Conservation (phyloP, 2,329 filamentous ascomycete species). For the Phaeomoniella chlamydospora region DNA sequence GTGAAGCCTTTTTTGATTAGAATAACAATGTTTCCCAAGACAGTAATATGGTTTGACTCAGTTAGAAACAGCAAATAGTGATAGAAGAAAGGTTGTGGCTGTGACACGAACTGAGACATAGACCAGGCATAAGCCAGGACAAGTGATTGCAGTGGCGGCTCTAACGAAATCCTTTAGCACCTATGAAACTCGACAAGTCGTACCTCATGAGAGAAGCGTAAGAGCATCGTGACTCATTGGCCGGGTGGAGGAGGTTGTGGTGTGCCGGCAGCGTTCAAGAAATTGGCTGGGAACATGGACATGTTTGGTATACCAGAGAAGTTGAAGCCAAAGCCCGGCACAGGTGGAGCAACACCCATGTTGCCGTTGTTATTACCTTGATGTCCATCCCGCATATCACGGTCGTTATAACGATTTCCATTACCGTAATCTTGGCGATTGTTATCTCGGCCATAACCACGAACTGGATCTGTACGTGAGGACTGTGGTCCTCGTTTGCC, state of each 20-base stretch:
- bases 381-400: conserved; percentile 5
- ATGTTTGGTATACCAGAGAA: conserved; percentile 21
- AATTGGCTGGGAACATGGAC: conserved; percentile 32
- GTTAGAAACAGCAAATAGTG: too few relatives aligned
- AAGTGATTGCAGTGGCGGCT: too few relatives aligned
- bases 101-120: too few relatives aligned
- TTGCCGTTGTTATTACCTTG: conserved; percentile 18
- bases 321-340: conserved; percentile 41
- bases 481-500: conserved; percentile 34
- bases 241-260: neutral
- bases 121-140: too few relatives aligned
- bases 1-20: too few relatives aligned
- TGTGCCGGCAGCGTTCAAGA: conserved; percentile 16
- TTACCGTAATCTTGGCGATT: conserved; percentile 20
- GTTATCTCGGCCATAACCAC: conserved; percentile 16
- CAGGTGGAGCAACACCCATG: conserved; percentile 36
- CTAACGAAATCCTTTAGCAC: too few relatives aligned
- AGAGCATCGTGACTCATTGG: too few relatives aligned
- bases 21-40: too few relatives aligned
- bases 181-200: too few relatives aligned
- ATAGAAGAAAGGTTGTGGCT: too few relatives aligned
- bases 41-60: too few relatives aligned
- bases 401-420: conserved; percentile 11
- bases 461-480: conserved; percentile 20
- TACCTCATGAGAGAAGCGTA: too few relatives aligned